Conservation (phyloP, 2,329 filamentous ascomycete species). For the Plenodomus biglobosus region DNA sequence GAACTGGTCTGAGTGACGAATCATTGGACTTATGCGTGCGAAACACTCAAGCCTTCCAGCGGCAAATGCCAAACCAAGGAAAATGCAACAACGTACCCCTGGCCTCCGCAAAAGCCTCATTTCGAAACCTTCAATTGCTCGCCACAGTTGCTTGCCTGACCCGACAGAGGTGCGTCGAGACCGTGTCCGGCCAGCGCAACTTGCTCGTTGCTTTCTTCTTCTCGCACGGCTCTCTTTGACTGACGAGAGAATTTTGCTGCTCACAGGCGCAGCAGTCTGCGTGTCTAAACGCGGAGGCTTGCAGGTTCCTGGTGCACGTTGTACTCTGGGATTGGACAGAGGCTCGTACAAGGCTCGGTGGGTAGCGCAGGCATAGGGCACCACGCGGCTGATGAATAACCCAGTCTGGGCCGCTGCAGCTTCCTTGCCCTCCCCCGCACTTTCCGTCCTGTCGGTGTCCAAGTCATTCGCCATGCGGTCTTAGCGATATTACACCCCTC, state of each 20-base stretch:
- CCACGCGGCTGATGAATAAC: not conserved
- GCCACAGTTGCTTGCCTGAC: not conserved
- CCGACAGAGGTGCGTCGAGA: not conserved
- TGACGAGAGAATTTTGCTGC: not conserved
- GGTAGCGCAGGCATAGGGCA: constrained; percentile 12
- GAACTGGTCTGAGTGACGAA: not conserved
- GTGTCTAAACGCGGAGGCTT: constrained; percentile 15
- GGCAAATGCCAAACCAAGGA: not conserved
- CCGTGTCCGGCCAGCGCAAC: not conserved
- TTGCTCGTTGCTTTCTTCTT: not conserved
- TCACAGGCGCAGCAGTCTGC: constrained; percentile 1
- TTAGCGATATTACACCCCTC: not conserved
- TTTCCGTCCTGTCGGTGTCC: not conserved
- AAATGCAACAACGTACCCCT: not conserved
- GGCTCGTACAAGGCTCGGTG: constrained; percentile 21
- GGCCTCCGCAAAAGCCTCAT: not conserved
- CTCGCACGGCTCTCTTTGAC: too few relatives aligned
- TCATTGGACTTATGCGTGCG: too few relatives aligned
- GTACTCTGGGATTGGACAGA: constrained; percentile 1
- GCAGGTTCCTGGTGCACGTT: constrained; percentile 9
- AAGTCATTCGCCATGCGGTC: not conserved
- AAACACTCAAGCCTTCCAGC: too few relatives aligned
- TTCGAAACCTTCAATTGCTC: not conserved
- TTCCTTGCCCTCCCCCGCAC: constrained; percentile 7
- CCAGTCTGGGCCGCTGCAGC: constrained; percentile 19